These are phyloP conservation scores for Camillea tinctor DNA, from an alignment of 2,329 filamentous ascomycete species.

Conservation along the genomic window DNA sequence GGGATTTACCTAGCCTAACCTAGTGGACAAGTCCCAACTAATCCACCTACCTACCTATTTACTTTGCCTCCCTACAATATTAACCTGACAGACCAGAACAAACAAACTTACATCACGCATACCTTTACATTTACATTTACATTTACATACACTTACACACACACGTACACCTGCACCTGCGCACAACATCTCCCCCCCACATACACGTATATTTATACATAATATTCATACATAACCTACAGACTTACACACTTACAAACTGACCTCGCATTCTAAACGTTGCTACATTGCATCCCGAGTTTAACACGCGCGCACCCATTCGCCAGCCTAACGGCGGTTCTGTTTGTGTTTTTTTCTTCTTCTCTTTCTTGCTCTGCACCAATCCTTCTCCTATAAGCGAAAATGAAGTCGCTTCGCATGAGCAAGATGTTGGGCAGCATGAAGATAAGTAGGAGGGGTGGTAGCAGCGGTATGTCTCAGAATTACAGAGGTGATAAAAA, in stretches of 20 bases:
- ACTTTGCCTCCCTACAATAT: too few relatives aligned
- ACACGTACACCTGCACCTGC: too few relatives aligned
- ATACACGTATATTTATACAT: too few relatives aligned
- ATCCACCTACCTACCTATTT: too few relatives aligned
- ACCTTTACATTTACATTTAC: too few relatives aligned
- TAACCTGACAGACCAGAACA: too few relatives aligned
- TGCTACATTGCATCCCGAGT: not conserved
- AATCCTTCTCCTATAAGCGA: constrained; percentile 13
- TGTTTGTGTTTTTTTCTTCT: not conserved
- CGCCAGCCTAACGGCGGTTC: not conserved
- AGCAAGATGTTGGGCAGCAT: constrained; percentile 57
- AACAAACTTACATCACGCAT: too few relatives aligned
- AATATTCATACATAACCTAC: not conserved
- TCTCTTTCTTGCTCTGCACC: not conserved
- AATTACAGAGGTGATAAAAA: not conserved
- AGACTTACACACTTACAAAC: not conserved
- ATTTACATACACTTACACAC: too few relatives aligned
- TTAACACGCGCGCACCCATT: not conserved
- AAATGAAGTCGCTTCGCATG: constrained; percentile 51
- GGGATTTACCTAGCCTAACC: too few relatives aligned
- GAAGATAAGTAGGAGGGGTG: constrained; percentile 45
- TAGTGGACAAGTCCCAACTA: too few relatives aligned
- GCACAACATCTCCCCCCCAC: too few relatives aligned
- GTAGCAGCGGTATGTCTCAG: constrained; percentile 11
- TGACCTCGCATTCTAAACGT: not conserved